Evolutionary conservation across 805 yeast species (phyloP).

Genomic region (Kazachstania kunashirensis): DNA sequence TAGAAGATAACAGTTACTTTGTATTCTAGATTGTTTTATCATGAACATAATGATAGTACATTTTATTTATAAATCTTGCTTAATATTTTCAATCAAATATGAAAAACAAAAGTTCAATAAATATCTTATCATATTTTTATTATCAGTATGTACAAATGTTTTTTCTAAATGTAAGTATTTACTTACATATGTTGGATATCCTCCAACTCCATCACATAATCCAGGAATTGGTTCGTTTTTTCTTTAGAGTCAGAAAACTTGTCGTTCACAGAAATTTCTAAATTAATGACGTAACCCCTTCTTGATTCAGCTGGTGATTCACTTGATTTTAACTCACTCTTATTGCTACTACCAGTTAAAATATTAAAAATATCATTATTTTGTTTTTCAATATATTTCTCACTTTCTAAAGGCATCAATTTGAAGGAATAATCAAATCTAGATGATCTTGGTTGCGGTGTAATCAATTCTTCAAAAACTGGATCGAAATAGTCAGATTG

Average conservation of each 20-base stretch:
- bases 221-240: slow-evolving; percentile 21
- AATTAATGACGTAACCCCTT: slow-evolving; percentile 14
- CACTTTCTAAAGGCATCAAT: slow-evolving; percentile 9
- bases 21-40: slow-evolving; percentile 12
- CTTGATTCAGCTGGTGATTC: not conserved
- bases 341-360: slow-evolving; percentile 9
- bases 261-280: slow-evolving; percentile 16
- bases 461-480: slow-evolving; percentile 47
- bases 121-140: no score
- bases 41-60: no score
- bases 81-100: no score
- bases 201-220: slow-evolving; percentile 14
- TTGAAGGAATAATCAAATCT: slow-evolving; percentile 21
- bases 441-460: slow-evolving; percentile 30
- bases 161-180: not conserved
- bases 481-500: slow-evolving; percentile 47
- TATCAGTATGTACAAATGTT: no score
- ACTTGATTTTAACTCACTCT: not conserved
- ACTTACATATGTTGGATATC: not conserved
- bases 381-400: slow-evolving; percentile 1
- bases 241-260: slow-evolving; percentile 17
- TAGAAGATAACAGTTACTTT: slow-evolving; percentile 71
- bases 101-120: no score
- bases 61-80: not conserved
- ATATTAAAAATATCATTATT: slow-evolving; percentile 23